Conservation (phyloP, 106 monocot species). For the Allium cepa region DNA sequence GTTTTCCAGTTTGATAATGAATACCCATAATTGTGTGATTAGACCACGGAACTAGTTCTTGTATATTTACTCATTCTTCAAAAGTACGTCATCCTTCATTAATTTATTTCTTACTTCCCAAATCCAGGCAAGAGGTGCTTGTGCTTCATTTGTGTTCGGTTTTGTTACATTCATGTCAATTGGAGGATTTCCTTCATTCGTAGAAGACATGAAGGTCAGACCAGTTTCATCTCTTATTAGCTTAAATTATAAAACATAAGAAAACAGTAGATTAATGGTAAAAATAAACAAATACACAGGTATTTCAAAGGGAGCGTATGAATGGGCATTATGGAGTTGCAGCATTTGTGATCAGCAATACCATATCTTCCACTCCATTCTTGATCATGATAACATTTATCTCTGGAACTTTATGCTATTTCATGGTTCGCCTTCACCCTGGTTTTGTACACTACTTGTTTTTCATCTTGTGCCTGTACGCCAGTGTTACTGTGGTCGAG, state of each 20-base stretch:
- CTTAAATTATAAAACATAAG: too few relatives aligned
- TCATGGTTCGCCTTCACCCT: constrained; percentile 77
- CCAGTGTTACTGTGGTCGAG: constrained; percentile 77
- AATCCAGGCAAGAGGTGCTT: constrained; percentile 74
- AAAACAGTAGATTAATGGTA: too few relatives aligned
- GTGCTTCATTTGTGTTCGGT: constrained; percentile 76
- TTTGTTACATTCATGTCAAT: constrained; percentile 98
- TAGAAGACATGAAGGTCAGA: constrained; percentile 75
- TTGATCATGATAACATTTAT: constrained; percentile 64
- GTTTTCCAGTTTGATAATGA: too few relatives aligned
- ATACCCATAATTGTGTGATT: too few relatives aligned
- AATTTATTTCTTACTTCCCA: too few relatives aligned
- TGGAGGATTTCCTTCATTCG: constrained; percentile 91
- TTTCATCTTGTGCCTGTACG: constrained; percentile 64
- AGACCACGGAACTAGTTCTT: too few relatives aligned
- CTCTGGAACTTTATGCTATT: constrained; percentile 79
- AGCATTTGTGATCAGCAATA: constrained; percentile 83
- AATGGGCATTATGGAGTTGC: constrained; percentile 87
- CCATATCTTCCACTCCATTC: constrained; percentile 68
- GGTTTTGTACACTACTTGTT: constrained; percentile 72
- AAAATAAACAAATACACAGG: too few relatives aligned
- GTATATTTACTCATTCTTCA: too few relatives aligned
- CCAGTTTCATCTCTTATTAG: too few relatives aligned
- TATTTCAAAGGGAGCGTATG: constrained; percentile 61
- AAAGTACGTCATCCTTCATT: too few relatives aligned